phyloP scores from a whole-genome alignment of 306 rosid genomes.

The Fragaria vesca region DNA sequence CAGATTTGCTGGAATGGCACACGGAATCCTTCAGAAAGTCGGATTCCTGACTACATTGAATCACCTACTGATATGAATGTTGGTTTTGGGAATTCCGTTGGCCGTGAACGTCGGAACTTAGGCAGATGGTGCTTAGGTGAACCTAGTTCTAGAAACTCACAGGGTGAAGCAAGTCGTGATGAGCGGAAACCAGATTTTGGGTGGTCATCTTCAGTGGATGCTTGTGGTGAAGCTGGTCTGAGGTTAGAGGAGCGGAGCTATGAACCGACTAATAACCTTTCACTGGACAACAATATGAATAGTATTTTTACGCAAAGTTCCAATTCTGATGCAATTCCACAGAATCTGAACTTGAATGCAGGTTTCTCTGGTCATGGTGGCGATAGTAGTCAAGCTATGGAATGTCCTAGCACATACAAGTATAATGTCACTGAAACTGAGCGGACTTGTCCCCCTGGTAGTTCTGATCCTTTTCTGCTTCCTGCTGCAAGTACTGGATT shows the following conservation, averaged over 20 bases:
- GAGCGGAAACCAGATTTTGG: constrained; percentile 74
- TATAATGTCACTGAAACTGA: constrained; percentile 56
- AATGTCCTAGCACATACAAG: constrained; percentile 51
- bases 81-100: constrained; percentile 48
- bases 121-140: constrained; percentile 84
- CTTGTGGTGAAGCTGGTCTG: constrained; percentile 47
- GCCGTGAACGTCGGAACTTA: constrained; percentile 58
- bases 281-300: constrained; percentile 52
- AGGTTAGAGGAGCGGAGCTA: constrained; percentile 49
- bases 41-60: constrained; percentile 52
- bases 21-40: constrained; percentile 59
- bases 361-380: constrained; percentile 43
- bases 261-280: constrained; percentile 51
- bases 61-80: constrained; percentile 57
- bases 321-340: constrained; percentile 46
- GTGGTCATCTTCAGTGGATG: constrained; percentile 58
- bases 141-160: constrained; percentile 74
- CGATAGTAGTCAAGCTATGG: constrained; percentile 43
- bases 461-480: constrained; percentile 54
- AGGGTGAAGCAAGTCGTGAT: constrained; percentile 38
- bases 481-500: constrained; percentile 54
- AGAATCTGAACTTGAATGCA: constrained; percentile 65
- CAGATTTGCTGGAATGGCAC: constrained; percentile 66
- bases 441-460: constrained; percentile 39
- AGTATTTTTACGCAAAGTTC: constrained; percentile 51